phyloP scores from a whole-genome alignment of 805 yeast species.

The Candida dendrica region DNA sequence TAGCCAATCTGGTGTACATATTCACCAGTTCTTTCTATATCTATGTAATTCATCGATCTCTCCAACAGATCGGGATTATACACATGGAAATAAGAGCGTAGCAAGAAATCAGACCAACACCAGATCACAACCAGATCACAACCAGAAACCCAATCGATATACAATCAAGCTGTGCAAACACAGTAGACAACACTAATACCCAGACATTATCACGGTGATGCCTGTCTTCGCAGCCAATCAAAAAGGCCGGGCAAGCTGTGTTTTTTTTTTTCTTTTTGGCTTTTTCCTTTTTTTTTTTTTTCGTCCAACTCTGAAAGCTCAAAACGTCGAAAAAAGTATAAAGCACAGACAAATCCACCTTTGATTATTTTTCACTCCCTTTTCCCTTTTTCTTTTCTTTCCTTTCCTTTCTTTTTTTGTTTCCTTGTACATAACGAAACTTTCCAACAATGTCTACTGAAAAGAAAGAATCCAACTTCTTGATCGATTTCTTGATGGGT shows the following conservation, averaged over 20 bases:
- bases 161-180: too few relatives aligned
- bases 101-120: too few relatives aligned
- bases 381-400: neutral
- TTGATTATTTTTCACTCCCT: neutral
- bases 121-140: too few relatives aligned
- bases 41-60: too few relatives aligned
- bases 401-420: neutral
- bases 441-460: slow-evolving; percentile 16
- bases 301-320: neutral
- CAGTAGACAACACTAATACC: too few relatives aligned
- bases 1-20: too few relatives aligned
- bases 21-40: too few relatives aligned
- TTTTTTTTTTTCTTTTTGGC: neutral
- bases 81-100: too few relatives aligned
- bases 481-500: slow-evolving; percentile 84
- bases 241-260: neutral
- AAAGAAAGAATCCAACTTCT: slow-evolving; percentile 39
- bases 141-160: too few relatives aligned
- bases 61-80: too few relatives aligned
- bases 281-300: neutral
- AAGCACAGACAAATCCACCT: neutral
- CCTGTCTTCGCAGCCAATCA: too few relatives aligned
- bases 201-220: too few relatives aligned
- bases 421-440: neutral
- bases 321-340: neutral